Conservation (phyloP, 176 grass and related monocot species). For the Metroxylon sagu region DNA sequence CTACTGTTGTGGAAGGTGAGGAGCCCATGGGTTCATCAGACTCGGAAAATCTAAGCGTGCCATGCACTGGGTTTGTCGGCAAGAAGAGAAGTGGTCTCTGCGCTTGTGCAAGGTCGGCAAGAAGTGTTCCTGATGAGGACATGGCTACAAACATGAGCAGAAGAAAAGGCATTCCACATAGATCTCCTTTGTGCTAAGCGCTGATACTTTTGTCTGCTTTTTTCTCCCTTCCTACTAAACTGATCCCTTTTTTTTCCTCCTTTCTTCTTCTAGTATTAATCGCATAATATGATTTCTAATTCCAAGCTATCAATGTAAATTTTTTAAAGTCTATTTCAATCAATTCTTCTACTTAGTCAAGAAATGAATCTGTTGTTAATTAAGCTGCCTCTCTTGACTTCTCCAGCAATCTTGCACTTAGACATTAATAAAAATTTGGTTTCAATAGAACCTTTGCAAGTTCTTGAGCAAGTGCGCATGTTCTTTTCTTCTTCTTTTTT, state of each 20-base stretch:
- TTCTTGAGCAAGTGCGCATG: too few relatives aligned
- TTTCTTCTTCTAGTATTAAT: slow-evolving; percentile 36
- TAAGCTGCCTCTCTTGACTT: slow-evolving; percentile 3
- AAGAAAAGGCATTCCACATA: slow-evolving; percentile 85
- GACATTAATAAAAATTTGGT: too few relatives aligned
- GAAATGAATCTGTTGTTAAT: slow-evolving; percentile 34
- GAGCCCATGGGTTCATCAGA: slow-evolving; percentile 79
- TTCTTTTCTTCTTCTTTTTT: too few relatives aligned
- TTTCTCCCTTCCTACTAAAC: too few relatives aligned
- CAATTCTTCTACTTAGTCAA: slow-evolving; percentile 26
- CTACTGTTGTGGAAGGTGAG: slow-evolving; percentile 79
- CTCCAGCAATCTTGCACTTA: too few relatives aligned
- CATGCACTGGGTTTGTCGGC: slow-evolving; percentile 42
- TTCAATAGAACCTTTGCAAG: too few relatives aligned
- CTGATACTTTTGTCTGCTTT: too few relatives aligned
- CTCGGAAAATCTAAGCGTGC: slow-evolving; percentile 75
- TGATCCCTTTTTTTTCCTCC: slow-evolving; percentile 9
- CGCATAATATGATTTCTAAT: slow-evolving; percentile 27
- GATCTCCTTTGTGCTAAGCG: slow-evolving; percentile 78
- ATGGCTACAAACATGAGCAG: slow-evolving; percentile 82
- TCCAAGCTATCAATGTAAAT: slow-evolving; percentile 43
- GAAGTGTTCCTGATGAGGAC: slow-evolving; percentile 51
- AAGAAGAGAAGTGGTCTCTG: slow-evolving; percentile 62
- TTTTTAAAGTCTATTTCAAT: slow-evolving; percentile 17
- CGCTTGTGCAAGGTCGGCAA: slow-evolving; percentile 62